Conservation (phyloP, 768 basidiomycete genomes). For the Daedalea quercina region DNA sequence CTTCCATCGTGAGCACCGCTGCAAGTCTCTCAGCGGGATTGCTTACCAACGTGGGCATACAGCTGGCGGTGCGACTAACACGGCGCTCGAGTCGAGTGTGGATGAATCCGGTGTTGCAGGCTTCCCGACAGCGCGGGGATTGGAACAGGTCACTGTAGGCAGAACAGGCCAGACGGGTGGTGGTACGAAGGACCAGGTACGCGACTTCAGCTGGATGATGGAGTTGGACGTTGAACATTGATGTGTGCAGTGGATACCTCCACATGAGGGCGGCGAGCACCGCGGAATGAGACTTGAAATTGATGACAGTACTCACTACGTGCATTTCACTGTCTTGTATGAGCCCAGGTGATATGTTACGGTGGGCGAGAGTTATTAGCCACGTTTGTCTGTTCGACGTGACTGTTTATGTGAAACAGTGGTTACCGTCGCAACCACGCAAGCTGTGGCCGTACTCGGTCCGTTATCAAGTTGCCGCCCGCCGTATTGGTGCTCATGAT, state of each 20-base stretch:
- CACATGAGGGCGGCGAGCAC: conserved; percentile 1
- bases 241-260: not conserved
- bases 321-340: no score
- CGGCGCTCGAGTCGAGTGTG: not conserved
- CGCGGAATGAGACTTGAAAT: no score
- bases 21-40: not conserved
- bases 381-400: no score
- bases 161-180: conserved; percentile 2
- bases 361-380: no score
- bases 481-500: no score
- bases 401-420: no score
- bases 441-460: no score
- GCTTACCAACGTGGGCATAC: not conserved
- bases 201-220: no score
- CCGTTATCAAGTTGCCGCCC: no score
- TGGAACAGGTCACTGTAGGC: not conserved
- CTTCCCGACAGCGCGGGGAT: not conserved
- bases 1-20: not conserved
- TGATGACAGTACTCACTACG: no score
- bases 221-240: not conserved
- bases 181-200: not conserved
- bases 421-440: no score
- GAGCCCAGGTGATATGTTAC: no score
- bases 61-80: conserved; percentile 2
- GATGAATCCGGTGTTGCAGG: conserved; percentile 1